Percentiles rank a stretch among this genome's conserved stretches.
Conservation (phyloP, 148 eudicot genomes). For the Vaccinium myrtillus region DNA sequence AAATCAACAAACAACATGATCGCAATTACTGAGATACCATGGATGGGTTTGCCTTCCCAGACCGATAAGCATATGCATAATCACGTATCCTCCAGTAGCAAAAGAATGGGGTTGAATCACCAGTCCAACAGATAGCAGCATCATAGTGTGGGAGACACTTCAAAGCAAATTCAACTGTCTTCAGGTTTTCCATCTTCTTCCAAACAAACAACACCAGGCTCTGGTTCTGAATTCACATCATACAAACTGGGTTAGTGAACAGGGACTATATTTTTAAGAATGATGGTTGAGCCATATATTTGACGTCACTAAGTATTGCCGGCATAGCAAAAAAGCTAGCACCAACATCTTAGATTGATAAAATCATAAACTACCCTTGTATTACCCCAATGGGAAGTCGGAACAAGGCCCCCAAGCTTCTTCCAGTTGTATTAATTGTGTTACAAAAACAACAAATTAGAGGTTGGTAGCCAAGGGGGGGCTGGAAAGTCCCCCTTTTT, state of each 20-base stretch:
- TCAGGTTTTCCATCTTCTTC: constrained; percentile 72
- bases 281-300: too few relatives aligned
- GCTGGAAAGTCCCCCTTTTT: too few relatives aligned
- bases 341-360: too few relatives aligned
- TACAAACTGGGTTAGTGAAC: constrained; percentile 1
- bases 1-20: background rate
- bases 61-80: constrained; percentile 80
- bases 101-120: constrained; percentile 48
- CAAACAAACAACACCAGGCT: constrained; percentile 47
- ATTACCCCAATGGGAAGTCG: too few relatives aligned
- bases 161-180: constrained; percentile 67
- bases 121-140: constrained; percentile 50
- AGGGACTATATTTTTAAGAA: background rate
- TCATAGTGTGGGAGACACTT: constrained; percentile 69
- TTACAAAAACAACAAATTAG: too few relatives aligned
- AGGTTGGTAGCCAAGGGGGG: too few relatives aligned
- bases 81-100: constrained; percentile 95
- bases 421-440: too few relatives aligned
- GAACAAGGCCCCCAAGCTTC: too few relatives aligned
- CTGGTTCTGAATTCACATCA: constrained; percentile 54
- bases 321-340: too few relatives aligned
- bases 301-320: too few relatives aligned
- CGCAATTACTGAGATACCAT: constrained; percentile 40
- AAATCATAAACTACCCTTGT: too few relatives aligned
- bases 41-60: constrained; percentile 72